Evolutionary conservation across 306 rosid species (phyloP).

Genomic region (Rubus parviflorus): DNA sequence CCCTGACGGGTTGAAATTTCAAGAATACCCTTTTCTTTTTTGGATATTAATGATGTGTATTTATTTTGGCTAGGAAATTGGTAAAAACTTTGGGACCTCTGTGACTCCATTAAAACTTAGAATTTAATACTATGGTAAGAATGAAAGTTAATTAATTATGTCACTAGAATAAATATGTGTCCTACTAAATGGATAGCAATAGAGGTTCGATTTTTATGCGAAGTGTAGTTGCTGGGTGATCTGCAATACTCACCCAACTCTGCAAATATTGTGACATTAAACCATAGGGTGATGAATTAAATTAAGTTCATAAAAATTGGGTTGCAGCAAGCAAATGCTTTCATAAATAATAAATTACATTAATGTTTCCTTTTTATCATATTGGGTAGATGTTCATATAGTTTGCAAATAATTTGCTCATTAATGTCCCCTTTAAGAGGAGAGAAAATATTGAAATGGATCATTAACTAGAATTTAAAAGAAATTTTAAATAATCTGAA

Average conservation of each 20-base stretch:
- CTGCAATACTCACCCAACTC: slow-evolving; percentile 8
- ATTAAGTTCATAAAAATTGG: not conserved
- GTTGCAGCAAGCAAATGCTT: not conserved
- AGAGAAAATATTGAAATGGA: too few relatives aligned
- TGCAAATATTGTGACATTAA: not conserved
- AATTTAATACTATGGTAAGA: not conserved
- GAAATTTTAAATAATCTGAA: not conserved
- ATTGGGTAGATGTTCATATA: not conserved
- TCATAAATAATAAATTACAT: slow-evolving; percentile 9
- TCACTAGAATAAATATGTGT: not conserved
- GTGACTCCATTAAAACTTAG: not conserved
- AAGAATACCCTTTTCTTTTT: not conserved
- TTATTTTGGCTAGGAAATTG: not conserved
- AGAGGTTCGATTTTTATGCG: not conserved
- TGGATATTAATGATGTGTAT: not conserved
- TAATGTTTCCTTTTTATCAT: not conserved
- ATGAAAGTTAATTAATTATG: not conserved
- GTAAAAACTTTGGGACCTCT: not conserved
- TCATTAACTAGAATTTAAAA: too few relatives aligned
- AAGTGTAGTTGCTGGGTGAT: not conserved
- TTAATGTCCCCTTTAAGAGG: too few relatives aligned
- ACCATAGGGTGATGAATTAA: not conserved
- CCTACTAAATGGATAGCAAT: not conserved
- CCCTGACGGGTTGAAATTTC: slow-evolving; percentile 13
- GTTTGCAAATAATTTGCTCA: not conserved